phyloP scores from a whole-genome alignment of 345 rosid species.

The Corymbia maculata region DNA sequence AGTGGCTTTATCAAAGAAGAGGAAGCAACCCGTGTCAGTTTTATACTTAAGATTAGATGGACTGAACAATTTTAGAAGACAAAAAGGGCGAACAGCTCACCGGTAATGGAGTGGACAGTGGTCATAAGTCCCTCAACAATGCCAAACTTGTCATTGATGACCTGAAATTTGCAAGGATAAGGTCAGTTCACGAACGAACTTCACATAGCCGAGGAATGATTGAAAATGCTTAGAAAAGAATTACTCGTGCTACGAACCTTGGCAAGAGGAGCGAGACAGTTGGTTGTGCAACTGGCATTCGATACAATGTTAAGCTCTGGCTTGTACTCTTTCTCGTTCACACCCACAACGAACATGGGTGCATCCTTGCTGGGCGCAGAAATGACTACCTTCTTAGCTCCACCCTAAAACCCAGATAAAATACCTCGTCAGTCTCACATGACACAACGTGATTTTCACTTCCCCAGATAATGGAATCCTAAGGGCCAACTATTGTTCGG shows the following conservation, averaged over 20 bases:
- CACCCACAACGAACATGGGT: slow-evolving; percentile 95
- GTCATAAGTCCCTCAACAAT: slow-evolving; percentile 98
- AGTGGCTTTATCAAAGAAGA: slow-evolving; percentile 34
- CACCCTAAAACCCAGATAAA: slow-evolving; percentile 42
- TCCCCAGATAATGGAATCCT: too few relatives aligned
- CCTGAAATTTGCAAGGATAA: slow-evolving; percentile 18
- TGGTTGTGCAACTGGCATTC: slow-evolving; percentile 96
- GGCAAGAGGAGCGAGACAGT: slow-evolving; percentile 95
- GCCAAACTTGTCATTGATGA: slow-evolving; percentile 80
- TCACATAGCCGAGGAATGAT: neutral
- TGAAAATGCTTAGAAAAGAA: neutral
- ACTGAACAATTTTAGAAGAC: neutral
- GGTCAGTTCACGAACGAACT: too few relatives aligned
- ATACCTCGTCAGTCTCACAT: neutral
- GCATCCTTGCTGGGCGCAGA: slow-evolving; percentile 95
- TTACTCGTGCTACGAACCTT: slow-evolving; percentile 21
- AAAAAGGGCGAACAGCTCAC: slow-evolving; percentile 4
- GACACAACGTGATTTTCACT: neutral
- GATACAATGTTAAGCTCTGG: slow-evolving; percentile 69
- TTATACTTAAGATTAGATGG: neutral
- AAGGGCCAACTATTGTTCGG: neutral
- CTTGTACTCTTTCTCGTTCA: slow-evolving; percentile 84
- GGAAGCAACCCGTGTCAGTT: neutral
- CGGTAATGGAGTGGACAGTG: slow-evolving; percentile 82
- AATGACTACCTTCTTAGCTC: slow-evolving; percentile 92